Percentiles rank a stretch among this genome's conserved stretches.
phyloP scores from a whole-genome alignment of 2,329 filamentous ascomycete species.

The Plenodomus biglobosus region DNA sequence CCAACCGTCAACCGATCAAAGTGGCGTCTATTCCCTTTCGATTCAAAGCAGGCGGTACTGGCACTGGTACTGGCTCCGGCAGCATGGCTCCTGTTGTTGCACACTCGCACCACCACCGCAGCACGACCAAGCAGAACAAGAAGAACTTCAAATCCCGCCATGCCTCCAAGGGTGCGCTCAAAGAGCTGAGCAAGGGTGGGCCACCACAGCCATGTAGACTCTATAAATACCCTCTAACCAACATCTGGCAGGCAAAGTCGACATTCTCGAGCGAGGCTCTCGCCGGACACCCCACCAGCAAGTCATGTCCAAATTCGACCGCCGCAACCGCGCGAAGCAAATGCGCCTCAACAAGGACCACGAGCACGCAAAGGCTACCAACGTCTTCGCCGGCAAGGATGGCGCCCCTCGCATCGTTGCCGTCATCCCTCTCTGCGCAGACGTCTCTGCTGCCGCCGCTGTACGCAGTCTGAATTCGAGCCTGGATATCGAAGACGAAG shows the following conservation, averaged over 20 bases:
- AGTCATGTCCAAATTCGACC: conserved; percentile 95
- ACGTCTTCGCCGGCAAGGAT: conserved; percentile 82
- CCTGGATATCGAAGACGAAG: conserved; percentile 72
- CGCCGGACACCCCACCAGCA: conserved; percentile 93
- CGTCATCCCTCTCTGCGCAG: conserved; percentile 77
- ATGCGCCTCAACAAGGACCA: conserved; percentile 79
- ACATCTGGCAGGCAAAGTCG: conserved; percentile 68
- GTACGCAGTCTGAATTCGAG: conserved; percentile 73
- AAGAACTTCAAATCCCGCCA: conserved; percentile 94
- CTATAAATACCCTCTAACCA: conserved; percentile 14
- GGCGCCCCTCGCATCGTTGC: conserved; percentile 87
- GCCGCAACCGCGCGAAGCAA: conserved; percentile 93
- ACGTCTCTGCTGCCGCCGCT: conserved; percentile 67
- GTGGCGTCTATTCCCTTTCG: conserved; percentile 64
- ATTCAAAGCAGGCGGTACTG: conserved; percentile 74
- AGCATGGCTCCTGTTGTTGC: conserved; percentile 72
- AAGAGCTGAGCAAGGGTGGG: conserved; percentile 80
- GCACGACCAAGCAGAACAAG: conserved; percentile 83
- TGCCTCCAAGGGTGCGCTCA: conserved; percentile 82
- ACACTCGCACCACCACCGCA: conserved; percentile 77
- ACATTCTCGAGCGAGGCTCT: conserved; percentile 66
- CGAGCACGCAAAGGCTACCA: conserved; percentile 76
- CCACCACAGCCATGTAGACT: background rate
- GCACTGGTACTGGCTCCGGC: conserved; percentile 25
- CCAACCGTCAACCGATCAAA: conserved; percentile 25